Evolutionary conservation across 2,329 filamentous ascomycete genomes (phyloP), one percentile per base, ranked within the genome.

Genomic region (Ascochyta pisi): DNA sequence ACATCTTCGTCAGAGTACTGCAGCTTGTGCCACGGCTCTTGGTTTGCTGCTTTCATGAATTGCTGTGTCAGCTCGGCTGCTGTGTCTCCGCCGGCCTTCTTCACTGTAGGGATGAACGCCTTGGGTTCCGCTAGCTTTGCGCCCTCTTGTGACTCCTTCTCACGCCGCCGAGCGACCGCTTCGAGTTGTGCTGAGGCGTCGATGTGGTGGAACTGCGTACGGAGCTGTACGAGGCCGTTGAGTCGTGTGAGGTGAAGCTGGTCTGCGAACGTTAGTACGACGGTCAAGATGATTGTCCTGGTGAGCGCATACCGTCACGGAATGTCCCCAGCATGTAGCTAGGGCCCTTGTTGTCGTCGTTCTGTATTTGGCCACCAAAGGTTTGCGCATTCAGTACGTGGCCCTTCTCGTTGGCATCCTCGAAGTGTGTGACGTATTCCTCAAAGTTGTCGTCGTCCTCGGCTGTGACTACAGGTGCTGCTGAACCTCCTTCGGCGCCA

Each of bases 291-390:
- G 19, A 26, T 3, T n/a, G 22, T 13, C 10, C 4, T 15, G 10
- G 22, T 31, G 27, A 22, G 40, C 49, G 35, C 86, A 66, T 76
- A 94, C 91, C 86, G 47, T 89, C 89, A 71, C 89, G 86, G 73
- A 98, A 97, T n/a, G 92, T 89, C 26, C 92, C 95, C 45, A 97
- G 83, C 87, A 97, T 96, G 78, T 96, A 96, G 63, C 82, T 79
- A 8, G 86, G 85, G 63, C 91, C 89, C 22, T 89, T 89, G 61
- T 89, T 85, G 61, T 88, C 86, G 3, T 86, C 81, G 37, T 86
- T 83, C 12, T 88, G 82, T 58, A 91, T 88, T 73, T 94, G 88
- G 0, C 95, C 95, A 41, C 92, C 93, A 22, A 96, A 82, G 0
- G 92, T 96, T 79, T 96, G 92, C 57, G 86, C 89, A 45, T 86